Evolutionary conservation across 2,329 filamentous ascomycete genomes (phyloP).

Genomic region (Alternaria panax): DNA sequence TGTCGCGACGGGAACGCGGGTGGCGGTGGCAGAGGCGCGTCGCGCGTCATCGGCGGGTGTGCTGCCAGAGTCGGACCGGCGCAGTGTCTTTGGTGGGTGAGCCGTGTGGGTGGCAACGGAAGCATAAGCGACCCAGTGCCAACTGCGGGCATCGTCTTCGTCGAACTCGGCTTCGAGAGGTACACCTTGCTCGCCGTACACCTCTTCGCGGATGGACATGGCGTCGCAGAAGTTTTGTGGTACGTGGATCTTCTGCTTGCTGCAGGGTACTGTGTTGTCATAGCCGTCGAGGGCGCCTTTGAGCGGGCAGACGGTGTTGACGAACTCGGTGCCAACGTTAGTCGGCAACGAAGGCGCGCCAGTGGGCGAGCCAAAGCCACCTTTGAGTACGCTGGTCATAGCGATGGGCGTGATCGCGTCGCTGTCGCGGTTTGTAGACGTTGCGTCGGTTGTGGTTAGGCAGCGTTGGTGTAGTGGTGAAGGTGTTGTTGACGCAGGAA

Average conservation of each 20-base stretch:
- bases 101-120: slow-evolving; percentile 59
- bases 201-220: slow-evolving; percentile 64
- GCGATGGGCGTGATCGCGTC: background rate
- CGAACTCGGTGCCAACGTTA: slow-evolving; percentile 50
- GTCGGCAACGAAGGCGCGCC: slow-evolving; percentile 21
- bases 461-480: background rate
- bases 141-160: slow-evolving; percentile 77
- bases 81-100: slow-evolving; percentile 39
- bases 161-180: slow-evolving; percentile 77
- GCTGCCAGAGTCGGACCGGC: slow-evolving; percentile 55
- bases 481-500: background rate
- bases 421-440: background rate
- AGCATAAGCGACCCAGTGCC: slow-evolving; percentile 88
- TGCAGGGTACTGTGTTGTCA: slow-evolving; percentile 44
- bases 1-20: slow-evolving; percentile 70
- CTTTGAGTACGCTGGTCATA: slow-evolving; percentile 30
- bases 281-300: slow-evolving; percentile 46
- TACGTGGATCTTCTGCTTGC: slow-evolving; percentile 46
- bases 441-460: background rate
- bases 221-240: slow-evolving; percentile 61
- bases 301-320: slow-evolving; percentile 49
- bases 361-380: slow-evolving; percentile 29
- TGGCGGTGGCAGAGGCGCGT: slow-evolving; percentile 49
- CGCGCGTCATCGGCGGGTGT: slow-evolving; percentile 48
- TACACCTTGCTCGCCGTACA: slow-evolving; percentile 66